Percentiles rank a stretch among this genome's conserved stretches.
phyloP scores from a whole-genome alignment of 176 grass and related monocot species.

The Phoenix roebelenii region DNA sequence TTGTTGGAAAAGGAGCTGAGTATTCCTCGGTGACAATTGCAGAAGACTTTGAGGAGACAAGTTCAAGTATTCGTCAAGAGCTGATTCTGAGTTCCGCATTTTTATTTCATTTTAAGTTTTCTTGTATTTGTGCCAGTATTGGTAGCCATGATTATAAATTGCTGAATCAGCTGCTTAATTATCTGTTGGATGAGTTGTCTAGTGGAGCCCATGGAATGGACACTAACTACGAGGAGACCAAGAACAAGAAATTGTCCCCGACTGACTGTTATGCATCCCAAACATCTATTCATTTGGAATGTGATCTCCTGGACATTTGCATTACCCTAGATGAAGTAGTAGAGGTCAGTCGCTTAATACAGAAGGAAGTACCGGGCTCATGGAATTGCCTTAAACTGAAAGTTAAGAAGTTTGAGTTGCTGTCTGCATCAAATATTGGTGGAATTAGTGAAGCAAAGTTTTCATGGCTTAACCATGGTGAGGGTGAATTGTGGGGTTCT shows the following conservation, averaged over 20 bases:
- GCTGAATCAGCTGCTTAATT: conserved; percentile 50
- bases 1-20: conserved; percentile 46
- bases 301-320: conserved; percentile 58
- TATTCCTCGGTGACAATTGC: conserved; percentile 58
- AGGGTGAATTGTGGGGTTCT: conserved; percentile 78
- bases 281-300: conserved; percentile 62
- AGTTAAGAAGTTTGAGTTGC: conserved; percentile 56
- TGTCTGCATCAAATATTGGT: conserved; percentile 71
- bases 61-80: conserved; percentile 42
- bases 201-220: conserved; percentile 16
- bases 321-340: conserved; percentile 50
- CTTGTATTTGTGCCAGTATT: conserved; percentile 44
- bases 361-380: conserved; percentile 71
- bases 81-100: conserved; percentile 68
- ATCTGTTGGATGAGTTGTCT: conserved; percentile 44
- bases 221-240: conserved; percentile 18
- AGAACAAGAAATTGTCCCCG: conserved; percentile 13
- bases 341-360: conserved; percentile 59
- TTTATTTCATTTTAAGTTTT: conserved; percentile 67
- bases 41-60: conserved; percentile 52
- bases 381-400: conserved; percentile 67
- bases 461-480: conserved; percentile 71
- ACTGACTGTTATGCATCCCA: conserved; percentile 35
- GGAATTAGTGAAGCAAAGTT: conserved; percentile 42
- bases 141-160: conserved; percentile 54